A percentile compares a stretch with the other conserved stretches of the same genome.
Evolutionary conservation across 1,284 basidiomycete species (phyloP).

Genomic region (Filobasidium uniguttulatum): DNA sequence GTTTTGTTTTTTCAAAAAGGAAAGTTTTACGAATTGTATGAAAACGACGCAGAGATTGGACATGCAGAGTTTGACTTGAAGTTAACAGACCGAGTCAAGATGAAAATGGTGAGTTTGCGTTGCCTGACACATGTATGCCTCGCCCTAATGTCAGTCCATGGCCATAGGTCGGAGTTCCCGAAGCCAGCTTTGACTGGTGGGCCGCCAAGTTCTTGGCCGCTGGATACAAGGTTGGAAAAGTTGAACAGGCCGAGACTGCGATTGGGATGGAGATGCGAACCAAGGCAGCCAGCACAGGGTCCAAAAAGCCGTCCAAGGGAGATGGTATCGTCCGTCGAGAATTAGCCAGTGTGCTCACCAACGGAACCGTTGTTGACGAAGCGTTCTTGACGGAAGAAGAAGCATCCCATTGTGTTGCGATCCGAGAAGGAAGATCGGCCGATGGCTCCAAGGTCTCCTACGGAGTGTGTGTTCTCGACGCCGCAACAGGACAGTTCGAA

Average conservation of each 20-base stretch:
- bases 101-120: slow-evolving; percentile 71
- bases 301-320: slow-evolving; percentile 21
- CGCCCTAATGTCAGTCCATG: neutral
- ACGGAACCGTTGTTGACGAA: slow-evolving; percentile 88
- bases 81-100: slow-evolving; percentile 59
- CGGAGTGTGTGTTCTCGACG: slow-evolving; percentile 89
- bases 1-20: slow-evolving; percentile 93
- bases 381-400: slow-evolving; percentile 82
- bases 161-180: slow-evolving; percentile 79
- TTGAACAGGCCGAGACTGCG: slow-evolving; percentile 93
- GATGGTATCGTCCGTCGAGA: slow-evolving; percentile 74
- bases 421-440: slow-evolving; percentile 45
- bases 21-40: slow-evolving; percentile 58
- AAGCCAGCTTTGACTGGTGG: slow-evolving; percentile 66
- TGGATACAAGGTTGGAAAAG: slow-evolving; percentile 93
- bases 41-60: slow-evolving; percentile 78
- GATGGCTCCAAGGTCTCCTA: slow-evolving; percentile 41
- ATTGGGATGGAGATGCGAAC: slow-evolving; percentile 47
- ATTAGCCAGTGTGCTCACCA: slow-evolving; percentile 89
- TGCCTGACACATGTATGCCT: neutral
- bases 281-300: slow-evolving; percentile 23
- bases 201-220: slow-evolving; percentile 40
- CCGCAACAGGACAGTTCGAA: slow-evolving; percentile 90
- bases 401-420: slow-evolving; percentile 84
- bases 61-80: slow-evolving; percentile 88